Evolutionary conservation across 2,329 filamentous ascomycete species (phyloP).

Genomic region (Aspergillus udagawae): DNA sequence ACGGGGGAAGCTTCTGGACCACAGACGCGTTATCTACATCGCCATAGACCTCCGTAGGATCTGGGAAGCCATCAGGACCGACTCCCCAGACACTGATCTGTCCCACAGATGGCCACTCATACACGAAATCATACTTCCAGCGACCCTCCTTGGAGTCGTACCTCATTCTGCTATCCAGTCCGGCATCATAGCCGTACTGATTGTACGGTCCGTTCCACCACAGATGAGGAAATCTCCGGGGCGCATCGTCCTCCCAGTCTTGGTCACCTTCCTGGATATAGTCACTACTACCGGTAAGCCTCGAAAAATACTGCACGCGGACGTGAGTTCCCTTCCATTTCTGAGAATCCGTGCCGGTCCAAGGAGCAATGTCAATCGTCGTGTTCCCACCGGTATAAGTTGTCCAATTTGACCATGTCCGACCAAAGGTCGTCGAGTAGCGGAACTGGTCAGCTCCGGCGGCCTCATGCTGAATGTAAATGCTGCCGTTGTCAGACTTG

Average conservation of each 20-base stretch:
- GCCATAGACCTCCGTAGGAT: constrained; percentile 56
- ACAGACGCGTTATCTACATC: constrained; percentile 59
- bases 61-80: constrained; percentile 57
- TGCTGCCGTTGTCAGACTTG: constrained; percentile 36
- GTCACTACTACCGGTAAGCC: constrained; percentile 54
- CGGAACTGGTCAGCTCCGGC: constrained; percentile 59
- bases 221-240: constrained; percentile 57
- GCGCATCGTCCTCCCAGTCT: constrained; percentile 32
- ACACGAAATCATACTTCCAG: constrained; percentile 59
- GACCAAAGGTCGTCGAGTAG: constrained; percentile 58
- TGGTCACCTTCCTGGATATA: constrained; percentile 58
- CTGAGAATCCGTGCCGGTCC: constrained; percentile 56
- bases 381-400: constrained; percentile 50
- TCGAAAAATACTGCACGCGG: constrained; percentile 59
- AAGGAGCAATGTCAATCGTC: constrained; percentile 46
- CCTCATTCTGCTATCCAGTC: constrained; percentile 50
- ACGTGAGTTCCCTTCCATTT: constrained; percentile 60
- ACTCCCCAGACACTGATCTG: constrained; percentile 65
- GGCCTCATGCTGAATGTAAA: constrained; percentile 55
- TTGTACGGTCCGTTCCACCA: constrained; percentile 61
- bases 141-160: constrained; percentile 42
- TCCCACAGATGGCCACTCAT: constrained; percentile 59
- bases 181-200: constrained; percentile 59
- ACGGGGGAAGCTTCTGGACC: constrained; percentile 60
- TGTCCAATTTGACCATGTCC: constrained; percentile 55